Evolutionary conservation across 345 rosid genomes (phyloP).

Genomic region (Brassica napus): DNA sequence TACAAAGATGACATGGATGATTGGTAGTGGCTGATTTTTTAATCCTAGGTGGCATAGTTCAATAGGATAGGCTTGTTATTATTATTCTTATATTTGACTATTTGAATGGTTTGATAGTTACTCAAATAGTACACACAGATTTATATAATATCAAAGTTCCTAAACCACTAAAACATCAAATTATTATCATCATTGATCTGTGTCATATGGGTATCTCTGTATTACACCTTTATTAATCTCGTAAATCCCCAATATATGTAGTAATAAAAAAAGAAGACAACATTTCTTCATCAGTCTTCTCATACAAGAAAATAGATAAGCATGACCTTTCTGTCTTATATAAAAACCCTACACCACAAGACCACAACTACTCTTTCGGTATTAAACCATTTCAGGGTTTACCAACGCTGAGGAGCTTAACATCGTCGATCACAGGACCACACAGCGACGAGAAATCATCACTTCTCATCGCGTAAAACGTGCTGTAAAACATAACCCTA

Average conservation of each 20-base stretch:
- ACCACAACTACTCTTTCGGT: conserved; percentile 13
- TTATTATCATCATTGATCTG: background rate
- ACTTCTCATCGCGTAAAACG: conserved; percentile 68
- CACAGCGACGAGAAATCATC: conserved; percentile 80
- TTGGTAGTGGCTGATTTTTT: too few relatives aligned
- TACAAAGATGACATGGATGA: too few relatives aligned
- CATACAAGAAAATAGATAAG: conserved; percentile 36
- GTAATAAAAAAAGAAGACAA: background rate
- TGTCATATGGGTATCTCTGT: background rate
- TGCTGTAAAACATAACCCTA: conserved; percentile 70
- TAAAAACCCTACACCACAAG: conserved; percentile 26
- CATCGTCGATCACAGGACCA: conserved; percentile 81
- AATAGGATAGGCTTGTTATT: too few relatives aligned
- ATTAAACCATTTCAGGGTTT: conserved; percentile 23
- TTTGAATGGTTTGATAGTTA: background rate
- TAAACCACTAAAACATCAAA: background rate
- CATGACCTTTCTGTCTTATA: conserved; percentile 23
- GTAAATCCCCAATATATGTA: background rate
- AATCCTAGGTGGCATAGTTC: too few relatives aligned
- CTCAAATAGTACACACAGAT: background rate
- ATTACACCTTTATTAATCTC: conserved; percentile 25
- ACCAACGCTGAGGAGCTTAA: conserved; percentile 54
- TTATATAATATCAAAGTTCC: background rate
- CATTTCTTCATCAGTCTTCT: conserved; percentile 29
- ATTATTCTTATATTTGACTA: too few relatives aligned